Percentiles rank a stretch among this genome's conserved stretches.
Conservation (phyloP, 371 early-diverging fungal genomes). For the Parasitella parasitica region DNA sequence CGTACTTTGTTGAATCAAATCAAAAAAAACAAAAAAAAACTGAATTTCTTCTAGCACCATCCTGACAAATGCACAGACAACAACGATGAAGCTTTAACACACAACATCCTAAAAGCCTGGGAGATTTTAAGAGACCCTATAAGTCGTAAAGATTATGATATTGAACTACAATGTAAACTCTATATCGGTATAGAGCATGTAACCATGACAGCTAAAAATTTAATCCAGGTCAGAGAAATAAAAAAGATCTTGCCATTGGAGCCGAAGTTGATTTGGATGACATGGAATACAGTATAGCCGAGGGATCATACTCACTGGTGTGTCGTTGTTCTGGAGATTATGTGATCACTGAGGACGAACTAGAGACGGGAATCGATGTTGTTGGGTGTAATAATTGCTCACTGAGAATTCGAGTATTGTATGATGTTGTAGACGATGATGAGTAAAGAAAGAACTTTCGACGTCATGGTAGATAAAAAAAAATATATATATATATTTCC, state of each 20-base stretch:
- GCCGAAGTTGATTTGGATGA: constrained; percentile 51
- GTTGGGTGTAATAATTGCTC: constrained; percentile 57
- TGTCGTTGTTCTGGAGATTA: constrained; percentile 62
- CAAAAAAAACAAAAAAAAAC: neutral
- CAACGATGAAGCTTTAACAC: constrained; percentile 16
- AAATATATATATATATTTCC: neutral
- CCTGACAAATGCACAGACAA: constrained; percentile 40
- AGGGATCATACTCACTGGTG: constrained; percentile 22
- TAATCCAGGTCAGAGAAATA: constrained; percentile 22
- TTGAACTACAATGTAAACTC: constrained; percentile 36
- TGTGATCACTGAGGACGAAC: constrained; percentile 49
- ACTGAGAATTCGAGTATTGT: constrained; percentile 53
- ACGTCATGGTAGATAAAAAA: neutral
- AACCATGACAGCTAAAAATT: neutral
- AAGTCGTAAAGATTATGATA: constrained; percentile 42
- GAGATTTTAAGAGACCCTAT: constrained; percentile 33
- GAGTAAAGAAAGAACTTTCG: neutral
- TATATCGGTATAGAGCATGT: neutral
- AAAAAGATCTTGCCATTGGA: constrained; percentile 28
- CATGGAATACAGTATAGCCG: constrained; percentile 38
- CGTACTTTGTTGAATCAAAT: neutral
- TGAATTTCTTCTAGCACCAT: constrained; percentile 35
- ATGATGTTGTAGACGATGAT: constrained; percentile 47
- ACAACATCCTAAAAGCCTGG: constrained; percentile 51
- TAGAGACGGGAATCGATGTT: constrained; percentile 49